These are phyloP conservation scores for Aspergillus floridensis DNA, from an alignment of 2,329 filamentous ascomycete genomes.

Conservation along the genomic window DNA sequence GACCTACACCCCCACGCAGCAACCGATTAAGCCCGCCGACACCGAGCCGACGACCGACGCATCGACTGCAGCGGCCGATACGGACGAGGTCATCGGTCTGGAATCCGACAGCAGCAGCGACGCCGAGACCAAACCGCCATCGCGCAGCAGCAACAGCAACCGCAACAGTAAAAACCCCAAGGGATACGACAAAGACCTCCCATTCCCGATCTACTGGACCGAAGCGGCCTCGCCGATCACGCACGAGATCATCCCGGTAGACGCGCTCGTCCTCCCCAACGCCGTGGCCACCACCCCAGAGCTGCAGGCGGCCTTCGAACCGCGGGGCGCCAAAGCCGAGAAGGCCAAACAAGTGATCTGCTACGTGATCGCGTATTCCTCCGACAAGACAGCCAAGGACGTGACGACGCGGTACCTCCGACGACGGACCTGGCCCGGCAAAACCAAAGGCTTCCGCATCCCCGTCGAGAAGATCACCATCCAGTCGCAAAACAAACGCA, in stretches of 20 bases:
- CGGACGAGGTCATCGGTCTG: constrained; percentile 19
- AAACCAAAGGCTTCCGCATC: constrained; percentile 82
- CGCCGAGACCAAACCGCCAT: constrained; percentile 17
- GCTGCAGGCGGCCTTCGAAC: constrained; percentile 71
- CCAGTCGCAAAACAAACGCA: constrained; percentile 68
- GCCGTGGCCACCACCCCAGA: constrained; percentile 70
- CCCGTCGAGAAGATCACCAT: constrained; percentile 76
- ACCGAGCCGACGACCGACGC: not conserved
- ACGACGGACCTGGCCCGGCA: constrained; percentile 76
- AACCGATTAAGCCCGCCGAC: not conserved
- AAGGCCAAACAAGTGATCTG: constrained; percentile 85
- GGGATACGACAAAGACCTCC: constrained; percentile 71
- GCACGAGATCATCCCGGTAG: constrained; percentile 74
- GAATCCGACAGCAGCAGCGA: constrained; percentile 18
- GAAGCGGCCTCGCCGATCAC: constrained; percentile 83
- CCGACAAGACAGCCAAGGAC: constrained; percentile 88
- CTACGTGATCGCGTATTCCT: constrained; percentile 79
- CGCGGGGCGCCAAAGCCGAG: constrained; percentile 77
- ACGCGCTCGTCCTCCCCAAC: constrained; percentile 66
- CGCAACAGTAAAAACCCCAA: constrained; percentile 29
- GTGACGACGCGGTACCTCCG: constrained; percentile 89
- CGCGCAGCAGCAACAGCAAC: constrained; percentile 31
- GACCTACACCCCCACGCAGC: constrained; percentile 57
- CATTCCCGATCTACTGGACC: constrained; percentile 88
- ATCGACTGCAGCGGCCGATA: constrained; percentile 5